A percentile compares a stretch with the other conserved stretches of the same genome.
Evolutionary conservation across 768 basidiomycete species (phyloP).

Genomic region (Dendrothele bispora): DNA sequence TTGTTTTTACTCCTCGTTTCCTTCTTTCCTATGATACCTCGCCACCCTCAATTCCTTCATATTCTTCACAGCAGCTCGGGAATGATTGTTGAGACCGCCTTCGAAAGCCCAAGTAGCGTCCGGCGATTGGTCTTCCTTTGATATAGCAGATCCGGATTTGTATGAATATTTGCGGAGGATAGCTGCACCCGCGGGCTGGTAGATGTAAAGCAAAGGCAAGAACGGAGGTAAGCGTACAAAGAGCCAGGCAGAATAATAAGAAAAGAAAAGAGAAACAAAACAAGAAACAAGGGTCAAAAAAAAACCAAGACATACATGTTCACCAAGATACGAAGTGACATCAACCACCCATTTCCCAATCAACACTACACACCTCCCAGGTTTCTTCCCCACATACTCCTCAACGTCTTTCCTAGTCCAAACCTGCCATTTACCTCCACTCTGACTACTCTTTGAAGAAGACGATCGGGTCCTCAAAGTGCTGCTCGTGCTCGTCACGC

Average conservation of each 20-base stretch:
- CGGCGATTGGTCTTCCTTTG: conserved; percentile 26
- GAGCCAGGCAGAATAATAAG: not conserved
- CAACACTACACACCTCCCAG: conserved; percentile 48
- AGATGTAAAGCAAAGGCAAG: not conserved
- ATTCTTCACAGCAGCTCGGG: conserved; percentile 50
- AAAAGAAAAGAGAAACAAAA: not conserved
- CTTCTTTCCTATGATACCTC: too few species aligned
- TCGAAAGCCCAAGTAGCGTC: conserved; percentile 67
- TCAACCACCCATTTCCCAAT: conserved; percentile 65
- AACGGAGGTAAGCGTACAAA: not conserved
- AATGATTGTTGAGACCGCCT: conserved; percentile 74
- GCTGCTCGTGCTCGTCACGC: too few species aligned
- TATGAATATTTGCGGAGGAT: conserved; percentile 53
- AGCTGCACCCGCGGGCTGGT: conserved; percentile 61
- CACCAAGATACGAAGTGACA: conserved; percentile 56
- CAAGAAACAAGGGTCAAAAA: too few species aligned
- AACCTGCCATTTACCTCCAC: conserved; percentile 37
- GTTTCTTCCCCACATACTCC: conserved; percentile 21
- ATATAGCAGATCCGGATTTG: too few species aligned
- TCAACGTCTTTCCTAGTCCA: conserved; percentile 34
- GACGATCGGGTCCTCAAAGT: too few species aligned
- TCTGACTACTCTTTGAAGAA: too few species aligned
- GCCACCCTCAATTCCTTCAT: conserved; percentile 53
- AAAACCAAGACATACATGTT: conserved; percentile 56
- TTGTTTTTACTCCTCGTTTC: too few species aligned